A percentile compares a stretch with the other conserved stretches of the same genome.
These are phyloP conservation scores for Aspergillus sp. DNA, from an alignment of 2,329 filamentous ascomycete genomes.

Conservation along the genomic window DNA sequence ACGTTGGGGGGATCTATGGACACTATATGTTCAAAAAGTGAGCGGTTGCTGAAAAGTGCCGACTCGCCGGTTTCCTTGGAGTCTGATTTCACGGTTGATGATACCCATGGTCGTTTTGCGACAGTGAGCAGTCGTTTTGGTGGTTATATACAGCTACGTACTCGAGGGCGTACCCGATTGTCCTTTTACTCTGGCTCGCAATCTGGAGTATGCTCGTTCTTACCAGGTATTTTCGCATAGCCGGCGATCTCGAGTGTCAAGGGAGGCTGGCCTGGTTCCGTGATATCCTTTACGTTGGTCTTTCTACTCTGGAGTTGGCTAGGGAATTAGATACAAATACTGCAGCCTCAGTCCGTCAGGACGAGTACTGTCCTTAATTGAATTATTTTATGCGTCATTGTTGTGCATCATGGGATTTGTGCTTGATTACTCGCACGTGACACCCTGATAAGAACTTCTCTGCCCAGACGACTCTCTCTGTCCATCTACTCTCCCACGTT, in stretches of 20 bases:
- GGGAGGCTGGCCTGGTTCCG: conserved; percentile 4
- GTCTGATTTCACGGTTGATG: conserved; percentile 5
- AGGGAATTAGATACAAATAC: no score
- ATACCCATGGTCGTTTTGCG: conserved; percentile 7
- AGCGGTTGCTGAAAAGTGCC: conserved; percentile 10
- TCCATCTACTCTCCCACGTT: no score
- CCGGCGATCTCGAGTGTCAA: background rate
- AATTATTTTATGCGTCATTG: background rate
- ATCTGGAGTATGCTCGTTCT: conserved; percentile 9
- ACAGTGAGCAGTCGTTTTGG: background rate
- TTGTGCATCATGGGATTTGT: conserved; percentile 1
- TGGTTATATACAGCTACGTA: background rate
- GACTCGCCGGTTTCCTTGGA: conserved; percentile 7
- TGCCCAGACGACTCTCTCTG: conserved; percentile 6
- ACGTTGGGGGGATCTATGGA: conserved; percentile 50
- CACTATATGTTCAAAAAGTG: conserved; percentile 51
- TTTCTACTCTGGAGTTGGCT: conserved; percentile 5
- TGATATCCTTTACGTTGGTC: conserved; percentile 7
- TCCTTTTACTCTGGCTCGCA: conserved; percentile 1
- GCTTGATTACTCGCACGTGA: no score
- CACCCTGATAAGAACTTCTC: no score
- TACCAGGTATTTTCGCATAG: conserved; percentile 7
- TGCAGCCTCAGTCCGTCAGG: no score
- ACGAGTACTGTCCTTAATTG: background rate
- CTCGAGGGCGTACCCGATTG: background rate